phyloP scores from a whole-genome alignment of 495 filamentous ascomycete genomes.

The Ramalina intermedia region DNA sequence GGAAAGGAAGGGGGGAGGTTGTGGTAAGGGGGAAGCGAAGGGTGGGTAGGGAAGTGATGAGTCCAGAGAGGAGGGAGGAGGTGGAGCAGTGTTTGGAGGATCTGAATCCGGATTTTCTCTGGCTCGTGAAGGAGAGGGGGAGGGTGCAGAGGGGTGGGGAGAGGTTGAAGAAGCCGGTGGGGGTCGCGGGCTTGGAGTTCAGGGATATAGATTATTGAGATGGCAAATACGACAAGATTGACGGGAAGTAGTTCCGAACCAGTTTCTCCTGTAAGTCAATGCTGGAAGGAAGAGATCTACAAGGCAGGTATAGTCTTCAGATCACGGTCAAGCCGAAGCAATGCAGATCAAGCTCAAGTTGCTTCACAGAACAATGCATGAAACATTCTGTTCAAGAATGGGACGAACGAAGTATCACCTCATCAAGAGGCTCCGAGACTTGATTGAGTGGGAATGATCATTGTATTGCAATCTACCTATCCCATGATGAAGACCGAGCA shows the following conservation, averaged over 20 bases:
- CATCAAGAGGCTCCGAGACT: background rate
- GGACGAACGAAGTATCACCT: too few relatives aligned
- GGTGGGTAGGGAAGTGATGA: constrained; percentile 36
- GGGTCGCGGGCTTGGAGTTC: constrained; percentile 29
- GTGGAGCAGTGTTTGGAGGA: constrained; percentile 39
- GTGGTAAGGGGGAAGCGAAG: constrained; percentile 45
- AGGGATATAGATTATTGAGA: constrained; percentile 13
- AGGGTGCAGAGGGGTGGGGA: constrained; percentile 26
- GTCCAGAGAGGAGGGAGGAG: constrained; percentile 30
- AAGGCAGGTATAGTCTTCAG: too few relatives aligned
- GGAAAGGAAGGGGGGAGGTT: constrained; percentile 35
- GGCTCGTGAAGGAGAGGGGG: constrained; percentile 35
- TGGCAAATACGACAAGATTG: background rate
- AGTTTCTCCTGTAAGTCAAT: too few relatives aligned
- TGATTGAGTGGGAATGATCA: background rate
- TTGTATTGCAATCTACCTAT: background rate
- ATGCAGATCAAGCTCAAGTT: too few relatives aligned
- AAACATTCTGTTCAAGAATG: too few relatives aligned
- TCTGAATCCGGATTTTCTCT: constrained; percentile 57
- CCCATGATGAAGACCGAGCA: background rate
- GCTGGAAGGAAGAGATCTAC: too few relatives aligned
- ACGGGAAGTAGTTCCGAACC: background rate
- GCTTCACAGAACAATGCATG: too few relatives aligned
- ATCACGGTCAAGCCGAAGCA: too few relatives aligned
- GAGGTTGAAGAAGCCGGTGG: constrained; percentile 18